Percentiles rank a stretch among this genome's conserved stretches.
Evolutionary conservation across 371 early-diverging fungal species (phyloP).

Genomic region (Mucor mucedo): DNA sequence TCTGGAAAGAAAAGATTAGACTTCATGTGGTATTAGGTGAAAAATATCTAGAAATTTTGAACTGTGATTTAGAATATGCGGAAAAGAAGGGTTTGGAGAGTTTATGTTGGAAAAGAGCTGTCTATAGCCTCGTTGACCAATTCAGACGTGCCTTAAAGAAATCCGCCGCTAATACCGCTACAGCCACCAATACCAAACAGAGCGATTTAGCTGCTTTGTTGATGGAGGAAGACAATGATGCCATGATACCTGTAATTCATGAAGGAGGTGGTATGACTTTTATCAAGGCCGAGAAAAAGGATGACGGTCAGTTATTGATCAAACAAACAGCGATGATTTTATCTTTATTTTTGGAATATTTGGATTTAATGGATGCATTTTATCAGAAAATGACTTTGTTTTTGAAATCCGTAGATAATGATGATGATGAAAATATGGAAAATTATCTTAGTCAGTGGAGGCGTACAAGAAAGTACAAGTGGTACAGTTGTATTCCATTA

Average conservation of each 20-base stretch:
- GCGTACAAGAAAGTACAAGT: slow-evolving; percentile 44
- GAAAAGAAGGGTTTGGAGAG: slow-evolving; percentile 65
- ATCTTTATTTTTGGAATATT: slow-evolving; percentile 34
- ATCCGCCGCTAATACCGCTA: slow-evolving; percentile 9
- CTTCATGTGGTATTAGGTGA: slow-evolving; percentile 46
- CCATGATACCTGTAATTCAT: slow-evolving; percentile 14
- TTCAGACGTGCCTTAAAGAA: slow-evolving; percentile 57
- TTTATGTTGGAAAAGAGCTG: slow-evolving; percentile 69
- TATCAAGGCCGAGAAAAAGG: slow-evolving; percentile 14
- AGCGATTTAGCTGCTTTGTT: slow-evolving; percentile 15
- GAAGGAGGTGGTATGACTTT: slow-evolving; percentile 26
- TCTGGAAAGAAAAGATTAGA: slow-evolving; percentile 47
- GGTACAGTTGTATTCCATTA: slow-evolving; percentile 60
- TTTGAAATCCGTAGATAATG: slow-evolving; percentile 39
- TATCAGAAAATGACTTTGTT: slow-evolving; percentile 44
- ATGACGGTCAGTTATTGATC: slow-evolving; percentile 5
- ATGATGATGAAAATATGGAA: slow-evolving; percentile 16
- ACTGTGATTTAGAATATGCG: slow-evolving; percentile 57
- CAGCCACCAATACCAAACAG: background rate
- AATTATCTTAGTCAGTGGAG: slow-evolving; percentile 38
- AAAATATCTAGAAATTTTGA: slow-evolving; percentile 56
- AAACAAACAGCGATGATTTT: slow-evolving; percentile 17
- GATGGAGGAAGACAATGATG: slow-evolving; percentile 19
- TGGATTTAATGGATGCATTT: slow-evolving; percentile 49
- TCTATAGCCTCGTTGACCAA: slow-evolving; percentile 66